phyloP scores from a whole-genome alignment of 345 rosid species.

The Brassica rapa region DNA sequence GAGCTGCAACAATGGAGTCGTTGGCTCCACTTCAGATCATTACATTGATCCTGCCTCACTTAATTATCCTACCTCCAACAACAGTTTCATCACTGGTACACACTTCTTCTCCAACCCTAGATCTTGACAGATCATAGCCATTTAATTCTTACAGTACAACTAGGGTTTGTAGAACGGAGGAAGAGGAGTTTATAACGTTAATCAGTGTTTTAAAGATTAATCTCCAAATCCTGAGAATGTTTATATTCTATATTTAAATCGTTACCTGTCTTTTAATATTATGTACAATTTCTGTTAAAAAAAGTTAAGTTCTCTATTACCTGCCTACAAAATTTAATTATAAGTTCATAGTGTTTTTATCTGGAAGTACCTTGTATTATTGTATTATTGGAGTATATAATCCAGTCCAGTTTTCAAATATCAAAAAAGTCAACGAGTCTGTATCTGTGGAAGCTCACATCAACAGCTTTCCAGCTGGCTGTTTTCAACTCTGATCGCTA shows the following conservation, averaged over 20 bases:
- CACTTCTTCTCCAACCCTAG: conserved; percentile 85
- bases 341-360: not conserved
- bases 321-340: not conserved
- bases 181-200: not conserved
- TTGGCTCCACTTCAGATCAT: conserved; percentile 36
- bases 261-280: not conserved
- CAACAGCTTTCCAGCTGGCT: conserved; percentile 35
- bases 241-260: not conserved
- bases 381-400: not conserved
- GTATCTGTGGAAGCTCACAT: conserved; percentile 30
- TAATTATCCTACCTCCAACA: conserved; percentile 70
- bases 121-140: conserved; percentile 42
- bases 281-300: not conserved
- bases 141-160: conserved; percentile 22
- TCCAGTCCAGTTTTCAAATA: conserved; percentile 6
- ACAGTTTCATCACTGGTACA: conserved; percentile 79
- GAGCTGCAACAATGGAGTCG: conserved; percentile 39
- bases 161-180: not conserved
- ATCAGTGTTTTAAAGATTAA: not conserved
- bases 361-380: conserved; percentile 4
- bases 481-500: conserved; percentile 25
- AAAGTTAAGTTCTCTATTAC: not conserved
- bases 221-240: not conserved
- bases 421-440: conserved; percentile 32
- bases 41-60: conserved; percentile 32